Percentiles rank a stretch among this genome's conserved stretches.
Conservation (phyloP, 2,329 filamentous ascomycete genomes). For the Cercospora sojina region DNA sequence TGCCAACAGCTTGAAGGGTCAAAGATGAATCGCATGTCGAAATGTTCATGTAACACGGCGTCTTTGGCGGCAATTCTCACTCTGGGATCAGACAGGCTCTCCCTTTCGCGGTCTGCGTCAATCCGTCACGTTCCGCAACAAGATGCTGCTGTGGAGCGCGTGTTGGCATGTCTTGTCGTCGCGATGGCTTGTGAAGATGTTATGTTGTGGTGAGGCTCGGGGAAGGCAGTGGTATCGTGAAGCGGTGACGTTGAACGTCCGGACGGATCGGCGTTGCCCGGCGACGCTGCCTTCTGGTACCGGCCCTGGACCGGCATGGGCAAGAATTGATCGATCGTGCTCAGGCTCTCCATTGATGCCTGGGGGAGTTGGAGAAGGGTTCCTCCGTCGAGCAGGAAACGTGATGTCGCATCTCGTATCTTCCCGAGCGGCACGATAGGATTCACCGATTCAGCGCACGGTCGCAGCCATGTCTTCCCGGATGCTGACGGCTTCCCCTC, state of each 20-base stretch:
- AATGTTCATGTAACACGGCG: too few species aligned
- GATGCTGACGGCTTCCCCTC: not conserved
- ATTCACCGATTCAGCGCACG: not conserved
- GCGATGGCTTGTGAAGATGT: not conserved
- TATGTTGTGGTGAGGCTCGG: not conserved
- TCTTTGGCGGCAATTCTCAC: too few species aligned
- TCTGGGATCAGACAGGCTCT: too few species aligned
- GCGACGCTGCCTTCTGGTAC: not conserved
- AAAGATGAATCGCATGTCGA: too few species aligned
- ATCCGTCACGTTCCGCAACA: too few species aligned
- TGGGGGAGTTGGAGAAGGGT: not conserved
- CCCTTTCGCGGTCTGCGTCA: too few species aligned
- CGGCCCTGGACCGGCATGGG: not conserved
- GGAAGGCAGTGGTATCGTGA: not conserved
- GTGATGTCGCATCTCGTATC: not conserved
- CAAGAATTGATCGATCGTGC: not conserved
- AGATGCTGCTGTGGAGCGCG: not conserved
- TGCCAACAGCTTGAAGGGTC: too few species aligned
- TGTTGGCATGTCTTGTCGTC: not conserved
- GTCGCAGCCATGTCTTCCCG: not conserved
- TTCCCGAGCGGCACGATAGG: not conserved
- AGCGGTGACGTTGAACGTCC: not conserved
- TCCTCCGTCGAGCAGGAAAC: not conserved
- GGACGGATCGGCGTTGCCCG: not conserved
- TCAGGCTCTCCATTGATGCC: not conserved